Conservation (phyloP, 306 rosid species). For the Castanea crenata region DNA sequence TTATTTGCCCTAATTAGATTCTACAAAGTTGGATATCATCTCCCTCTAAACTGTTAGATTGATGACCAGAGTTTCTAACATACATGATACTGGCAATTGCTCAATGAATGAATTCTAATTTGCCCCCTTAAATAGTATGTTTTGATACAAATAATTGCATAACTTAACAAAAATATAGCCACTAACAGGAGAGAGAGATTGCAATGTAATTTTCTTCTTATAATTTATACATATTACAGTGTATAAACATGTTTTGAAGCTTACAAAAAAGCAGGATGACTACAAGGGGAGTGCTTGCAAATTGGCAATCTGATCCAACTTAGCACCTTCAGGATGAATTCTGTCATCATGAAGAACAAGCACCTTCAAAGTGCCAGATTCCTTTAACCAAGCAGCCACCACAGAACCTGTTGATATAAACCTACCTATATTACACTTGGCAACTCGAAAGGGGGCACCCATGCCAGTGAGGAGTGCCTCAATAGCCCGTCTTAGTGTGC, state of each 20-base stretch:
- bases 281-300: conserved; percentile 47
- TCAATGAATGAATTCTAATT: not conserved
- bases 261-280: not conserved
- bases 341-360: conserved; percentile 69
- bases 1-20: no score
- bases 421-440: conserved; percentile 73
- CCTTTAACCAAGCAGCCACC: conserved; percentile 72
- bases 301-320: conserved; percentile 27
- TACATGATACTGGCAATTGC: no score
- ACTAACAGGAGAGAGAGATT: not conserved
- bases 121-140: not conserved
- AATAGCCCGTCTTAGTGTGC: conserved; percentile 61
- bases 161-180: not conserved
- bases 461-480: conserved; percentile 68
- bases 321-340: conserved; percentile 29
- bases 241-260: not conserved
- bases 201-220: not conserved
- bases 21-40: no score
- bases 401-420: conserved; percentile 59
- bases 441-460: conserved; percentile 77
- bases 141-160: not conserved
- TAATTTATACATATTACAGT: not conserved
- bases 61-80: no score
- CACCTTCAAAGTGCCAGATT: conserved; percentile 55
- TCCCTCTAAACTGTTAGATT: no score